Evolutionary conservation across 805 yeast species (phyloP), one percentile per base, ranked within the genome.

Genomic region (Scheffersomyces lignosus): DNA sequence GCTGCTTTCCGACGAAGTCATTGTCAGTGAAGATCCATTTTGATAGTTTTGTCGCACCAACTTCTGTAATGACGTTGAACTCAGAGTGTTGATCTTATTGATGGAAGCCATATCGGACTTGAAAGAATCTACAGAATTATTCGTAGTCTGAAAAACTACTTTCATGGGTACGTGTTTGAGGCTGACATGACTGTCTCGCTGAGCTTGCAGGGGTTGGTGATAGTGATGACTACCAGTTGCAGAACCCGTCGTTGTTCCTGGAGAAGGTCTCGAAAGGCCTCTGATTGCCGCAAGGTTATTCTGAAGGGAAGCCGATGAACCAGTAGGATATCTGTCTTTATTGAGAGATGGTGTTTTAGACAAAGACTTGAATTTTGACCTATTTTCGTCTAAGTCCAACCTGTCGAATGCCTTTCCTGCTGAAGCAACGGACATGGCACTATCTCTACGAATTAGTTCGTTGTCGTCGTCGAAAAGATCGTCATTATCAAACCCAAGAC

Each of bases 321-420:
- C 7, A 20, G 10, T 10, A 20, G 24, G 24, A 20, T 7, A 10
- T 10, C 24, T 20, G 24, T 20, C 24, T 20, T 20, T 20, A 10
- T 10, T 20, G 24, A 20, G 7, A 10, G 24, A 20, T 7, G 7
- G 7, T 7, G 24, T 7, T 7, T 7, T 10, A 7, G 24, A 20
- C 10, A 20, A 7, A 20, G 24, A 10, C 10, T 20, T 20, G 10
- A 20, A 20, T 20, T 20, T 20, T 10, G 7, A 10, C n/a, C 35
- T 33, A 27, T 35, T 36, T 24, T 51, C 58, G n/a, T 54, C 63
- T 7, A 60, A 38, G 6, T 53, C 56, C 17, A 59, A 38, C 9
- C 60, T 45, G 39, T 64, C 66, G 16, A 64, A 44, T 15, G 62
- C 48, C 29, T 65, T 39, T 3, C 64, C 66, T 8, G 59, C 53